Base-by-base conservation (phyloP, 768 basidiomycete species). In the Leccinum barrowsii region DNA sequence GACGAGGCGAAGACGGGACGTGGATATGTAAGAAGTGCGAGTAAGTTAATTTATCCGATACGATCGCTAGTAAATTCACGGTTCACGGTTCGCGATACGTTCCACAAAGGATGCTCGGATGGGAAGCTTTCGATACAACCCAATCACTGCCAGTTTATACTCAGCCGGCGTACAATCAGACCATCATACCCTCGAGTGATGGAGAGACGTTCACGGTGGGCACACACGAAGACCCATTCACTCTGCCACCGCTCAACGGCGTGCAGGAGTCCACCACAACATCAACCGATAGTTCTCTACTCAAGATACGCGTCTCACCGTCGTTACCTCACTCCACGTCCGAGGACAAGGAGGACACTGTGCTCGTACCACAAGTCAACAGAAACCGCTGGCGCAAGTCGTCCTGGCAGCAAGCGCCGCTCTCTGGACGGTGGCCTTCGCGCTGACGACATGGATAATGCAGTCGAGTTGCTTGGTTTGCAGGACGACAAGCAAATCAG, bases 81-180 rank as follows among this genome's bases (percentile, higher is more conserved):
- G 28, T 73, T 40, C 73, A 74, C 13, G 71, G 67, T 30, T 63
- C 69, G 7, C 59, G 62, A 47, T 71, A 73, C 56, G 24, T 28
- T 52, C 59, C 71, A 21, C 54, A 61, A 17, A 61, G 54, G 28
- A 50, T 22, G 15, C 44, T 53, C n/a, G 34, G 50, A 11, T 70
- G 64, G 66, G 51, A 52, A 21, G 21, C 55, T 13, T 19, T 24
- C 15, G 52, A 46, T n/a, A 17, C 4, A 3, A 24, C 59, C 32
- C 67, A 34, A n/a, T 13, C 55, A 8, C 35, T 19, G 12, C 22
- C 56, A 8, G 30, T 19, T 28, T 30, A 30, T 46, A 24, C 58
- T 19, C 56, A 52, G n/a, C n/a, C 59, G 5, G 28, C 35, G 19
- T 58, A 60, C 26, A 28, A 50, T 7, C 54, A 57, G 40, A 61